phyloP scores from a whole-genome alignment of 2,329 filamentous ascomycete genomes.

The Pseudogymnoascus sp. region DNA sequence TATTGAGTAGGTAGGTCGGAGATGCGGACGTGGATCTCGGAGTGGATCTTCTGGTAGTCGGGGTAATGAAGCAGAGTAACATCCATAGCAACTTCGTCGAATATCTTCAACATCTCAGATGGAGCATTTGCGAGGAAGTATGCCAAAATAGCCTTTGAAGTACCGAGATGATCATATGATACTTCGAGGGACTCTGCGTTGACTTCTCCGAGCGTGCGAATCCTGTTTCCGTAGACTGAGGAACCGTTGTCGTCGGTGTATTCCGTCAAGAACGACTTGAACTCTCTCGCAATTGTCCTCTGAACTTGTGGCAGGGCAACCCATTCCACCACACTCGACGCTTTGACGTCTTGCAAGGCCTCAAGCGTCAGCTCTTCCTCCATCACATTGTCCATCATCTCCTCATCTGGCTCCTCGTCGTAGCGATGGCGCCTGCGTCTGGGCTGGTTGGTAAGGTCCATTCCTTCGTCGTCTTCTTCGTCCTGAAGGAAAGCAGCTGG shows the following conservation, averaged over 20 bases:
- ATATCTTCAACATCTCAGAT: slow-evolving; percentile 89
- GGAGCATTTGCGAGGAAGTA: slow-evolving; percentile 96
- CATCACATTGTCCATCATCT: slow-evolving; percentile 90
- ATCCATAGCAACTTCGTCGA: slow-evolving; percentile 95
- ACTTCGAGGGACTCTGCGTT: slow-evolving; percentile 96
- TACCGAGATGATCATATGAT: slow-evolving; percentile 84
- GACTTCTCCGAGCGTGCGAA: slow-evolving; percentile 90
- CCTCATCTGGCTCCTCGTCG: slow-evolving; percentile 88
- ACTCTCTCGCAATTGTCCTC: slow-evolving; percentile 88
- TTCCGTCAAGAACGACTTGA: slow-evolving; percentile 94
- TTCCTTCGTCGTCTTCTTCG: slow-evolving; percentile 76
- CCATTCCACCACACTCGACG: slow-evolving; percentile 90
- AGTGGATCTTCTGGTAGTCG: slow-evolving; percentile 94
- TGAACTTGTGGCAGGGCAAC: slow-evolving; percentile 84
- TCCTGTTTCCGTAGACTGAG: slow-evolving; percentile 91
- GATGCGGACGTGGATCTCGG: slow-evolving; percentile 95
- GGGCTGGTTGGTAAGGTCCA: slow-evolving; percentile 79
- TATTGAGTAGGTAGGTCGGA: slow-evolving; percentile 91
- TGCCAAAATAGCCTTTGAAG: slow-evolving; percentile 85
- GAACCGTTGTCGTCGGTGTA: slow-evolving; percentile 83
- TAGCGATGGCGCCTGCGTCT: slow-evolving; percentile 81
- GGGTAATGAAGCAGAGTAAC: slow-evolving; percentile 93
- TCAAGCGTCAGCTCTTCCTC: slow-evolving; percentile 91
- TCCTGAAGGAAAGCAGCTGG: slow-evolving; percentile 68
- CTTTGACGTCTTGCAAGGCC: slow-evolving; percentile 86